Base-by-base conservation (phyloP, 1,284 basidiomycete species). In the Fereydounia khargensis region DNA sequence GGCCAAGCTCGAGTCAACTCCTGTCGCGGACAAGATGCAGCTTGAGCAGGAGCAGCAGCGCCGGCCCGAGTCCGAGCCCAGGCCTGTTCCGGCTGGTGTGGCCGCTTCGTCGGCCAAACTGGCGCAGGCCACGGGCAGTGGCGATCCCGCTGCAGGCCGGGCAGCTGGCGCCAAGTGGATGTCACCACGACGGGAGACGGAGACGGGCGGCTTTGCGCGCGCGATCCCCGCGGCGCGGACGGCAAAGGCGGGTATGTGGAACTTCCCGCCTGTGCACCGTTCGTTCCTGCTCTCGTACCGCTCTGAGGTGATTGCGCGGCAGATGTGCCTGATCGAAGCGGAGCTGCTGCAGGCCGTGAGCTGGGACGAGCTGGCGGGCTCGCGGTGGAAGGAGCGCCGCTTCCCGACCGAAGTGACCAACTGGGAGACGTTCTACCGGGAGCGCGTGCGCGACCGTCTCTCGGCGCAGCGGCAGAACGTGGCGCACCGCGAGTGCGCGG, bases 271-370 rank as follows among this genome's bases (percentile, higher is more conserved):
- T 13, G 44, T 63, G 9, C 70, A 73, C 49, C 55, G 56, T 20
- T 74, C 65, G 0, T 67, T 67, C 57, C 37, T 65, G 25, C 51
- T 74, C 14, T 47, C 62, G 16, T 74, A 59, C 57, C 65, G 69
- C 14, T 77, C 87, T 2, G 83, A 84, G 39, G 78, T 78, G 4
- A 76, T 94, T 18, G 87, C 87, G 0, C 81, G 85, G 43, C 88
- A 91, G 65, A 86, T 91, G 69, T 82, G 85, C 10, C 85, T 91
- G 80, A 90, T 94, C 66, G 90, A 94, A 60, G 81, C 86, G 16
- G 90, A 92, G 68, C 78, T 94, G 42, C 87, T 91, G 73, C 83
- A 87, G 68, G 81, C 82, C 17, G 82, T 94, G 69, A 86, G 84
- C 64, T 89, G 89, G 70, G 87, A 89, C 66, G 89, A 91, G 66